Evolutionary conservation across 345 rosid genomes (phyloP), one percentile per base, ranked within the genome.

Genomic region (Brassica nigra): DNA sequence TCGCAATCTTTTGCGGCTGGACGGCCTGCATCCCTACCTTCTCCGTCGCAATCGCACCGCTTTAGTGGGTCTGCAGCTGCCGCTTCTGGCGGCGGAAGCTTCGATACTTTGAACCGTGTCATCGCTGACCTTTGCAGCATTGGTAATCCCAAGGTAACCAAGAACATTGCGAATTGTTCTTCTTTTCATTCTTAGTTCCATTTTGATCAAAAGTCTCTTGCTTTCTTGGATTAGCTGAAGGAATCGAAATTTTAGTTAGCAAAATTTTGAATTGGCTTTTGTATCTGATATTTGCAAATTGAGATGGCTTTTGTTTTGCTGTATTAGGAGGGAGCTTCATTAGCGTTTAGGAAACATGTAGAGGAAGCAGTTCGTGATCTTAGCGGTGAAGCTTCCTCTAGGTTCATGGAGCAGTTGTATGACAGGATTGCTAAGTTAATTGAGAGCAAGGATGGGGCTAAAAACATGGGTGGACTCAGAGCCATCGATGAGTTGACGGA

Each of bases 401-500:
- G 98, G 61, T 90, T 89, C 62, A 89, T 90, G 99, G 97, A 92
- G 80, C 97, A 90, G 55, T 81, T 93, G 74, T 92, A 90, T 70
- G 97, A 90, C 29, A 85, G 92, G 68, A 87, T 96, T 70, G 83
- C 94, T 12, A 81, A 68, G 83, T 88, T 92, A 4, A 69, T 96
- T 59, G 97, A 93, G 63, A 90, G 90, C 78, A 86, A 77, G 36
- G 97, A 90, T 70, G 91, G 88, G 66, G 90, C 93, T 59, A 97
- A 96, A 67, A 96, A 96, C 82, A 70, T 93, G 89, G 98, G 98
- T 80, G 99, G 92, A 33, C 86, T 95, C 30, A 85, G 96, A 85
- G 97, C 92, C 42, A 88, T 93, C 80, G 98, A 90, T 68, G 96
- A 91, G 87, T 85, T 95, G 83, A 95, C 94, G 66, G 99, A 95